Percentiles rank a stretch among this genome's conserved stretches.
Conservation (phyloP, 179 eudicot genomes). For the Nepenthes alata region DNA sequence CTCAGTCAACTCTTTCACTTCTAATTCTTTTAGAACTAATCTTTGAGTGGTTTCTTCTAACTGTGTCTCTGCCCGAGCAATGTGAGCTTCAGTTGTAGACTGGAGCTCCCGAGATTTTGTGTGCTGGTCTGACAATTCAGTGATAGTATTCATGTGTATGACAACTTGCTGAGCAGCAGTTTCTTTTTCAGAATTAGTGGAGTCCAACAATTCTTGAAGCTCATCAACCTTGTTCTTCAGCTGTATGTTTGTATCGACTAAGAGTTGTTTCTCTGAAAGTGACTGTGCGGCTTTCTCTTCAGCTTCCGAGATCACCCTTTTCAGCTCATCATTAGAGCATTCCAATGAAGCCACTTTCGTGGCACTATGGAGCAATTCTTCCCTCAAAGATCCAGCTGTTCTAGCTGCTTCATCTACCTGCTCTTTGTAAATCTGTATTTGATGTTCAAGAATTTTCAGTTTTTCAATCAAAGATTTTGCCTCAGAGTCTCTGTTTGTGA, state of each 20-base stretch:
- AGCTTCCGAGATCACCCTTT: slow-evolving; percentile 16
- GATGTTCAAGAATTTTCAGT: slow-evolving; percentile 42
- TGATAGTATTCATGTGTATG: slow-evolving; percentile 55
- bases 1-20: slow-evolving; percentile 37
- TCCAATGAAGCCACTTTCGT: slow-evolving; percentile 23
- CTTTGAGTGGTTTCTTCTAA: slow-evolving; percentile 35
- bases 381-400: slow-evolving; percentile 25
- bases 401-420: slow-evolving; percentile 17
- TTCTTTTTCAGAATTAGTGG: slow-evolving; percentile 49
- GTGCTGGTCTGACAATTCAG: slow-evolving; percentile 65
- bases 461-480: slow-evolving; percentile 49
- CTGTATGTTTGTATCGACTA: slow-evolving; percentile 52
- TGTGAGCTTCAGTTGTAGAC: slow-evolving; percentile 44
- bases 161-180: slow-evolving; percentile 40
- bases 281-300: slow-evolving; percentile 51
- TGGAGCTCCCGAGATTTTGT: slow-evolving; percentile 53
- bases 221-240: slow-evolving; percentile 55
- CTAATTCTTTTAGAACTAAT: slow-evolving; percentile 39
- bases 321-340: slow-evolving; percentile 34
- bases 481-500: slow-evolving; percentile 42
- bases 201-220: slow-evolving; percentile 39
- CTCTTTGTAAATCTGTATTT: slow-evolving; percentile 21
- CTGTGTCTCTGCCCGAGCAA: slow-evolving; percentile 35
- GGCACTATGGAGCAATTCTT: slow-evolving; percentile 35
- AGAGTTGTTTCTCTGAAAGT: slow-evolving; percentile 46